phyloP scores from a whole-genome alignment of 2,329 filamentous ascomycete genomes.

The Cladosporium oxysporum region DNA sequence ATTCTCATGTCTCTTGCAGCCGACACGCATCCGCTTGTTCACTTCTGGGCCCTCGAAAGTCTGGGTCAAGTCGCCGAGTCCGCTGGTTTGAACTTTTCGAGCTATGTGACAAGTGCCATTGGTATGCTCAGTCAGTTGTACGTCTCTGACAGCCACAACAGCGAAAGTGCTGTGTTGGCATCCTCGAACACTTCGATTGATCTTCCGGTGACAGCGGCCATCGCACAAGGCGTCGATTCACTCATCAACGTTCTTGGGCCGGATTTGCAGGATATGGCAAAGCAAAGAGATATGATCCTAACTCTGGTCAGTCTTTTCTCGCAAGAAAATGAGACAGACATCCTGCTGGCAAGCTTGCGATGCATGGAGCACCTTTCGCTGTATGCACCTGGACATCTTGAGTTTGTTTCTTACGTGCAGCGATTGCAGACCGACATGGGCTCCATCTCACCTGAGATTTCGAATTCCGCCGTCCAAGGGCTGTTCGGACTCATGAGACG shows the following conservation, averaged over 20 bases:
- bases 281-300: conserved; percentile 88
- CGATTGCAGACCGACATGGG: conserved; percentile 76
- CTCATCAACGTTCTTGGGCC: conserved; percentile 94
- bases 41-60: conserved; percentile 94
- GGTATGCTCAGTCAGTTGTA: conserved; percentile 95
- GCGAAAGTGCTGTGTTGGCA: conserved; percentile 74
- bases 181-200: conserved; percentile 91
- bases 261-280: conserved; percentile 88
- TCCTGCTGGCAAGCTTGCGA: conserved; percentile 74
- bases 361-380: conserved; percentile 90
- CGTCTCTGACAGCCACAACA: conserved; percentile 85
- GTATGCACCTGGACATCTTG: conserved; percentile 85
- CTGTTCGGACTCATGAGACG: conserved; percentile 95
- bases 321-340: conserved; percentile 63
- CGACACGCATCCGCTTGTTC: conserved; percentile 90
- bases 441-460: conserved; percentile 67
- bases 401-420: conserved; percentile 80
- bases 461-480: conserved; percentile 81
- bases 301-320: conserved; percentile 83
- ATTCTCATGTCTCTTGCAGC: conserved; percentile 98
- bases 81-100: conserved; percentile 86
- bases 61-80: conserved; percentile 85
- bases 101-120: conserved; percentile 84
- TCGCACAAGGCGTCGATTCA: conserved; percentile 89
- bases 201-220: conserved; percentile 75